Conservation (phyloP, 345 rosid species). For the Ailanthus altissimus region DNA sequence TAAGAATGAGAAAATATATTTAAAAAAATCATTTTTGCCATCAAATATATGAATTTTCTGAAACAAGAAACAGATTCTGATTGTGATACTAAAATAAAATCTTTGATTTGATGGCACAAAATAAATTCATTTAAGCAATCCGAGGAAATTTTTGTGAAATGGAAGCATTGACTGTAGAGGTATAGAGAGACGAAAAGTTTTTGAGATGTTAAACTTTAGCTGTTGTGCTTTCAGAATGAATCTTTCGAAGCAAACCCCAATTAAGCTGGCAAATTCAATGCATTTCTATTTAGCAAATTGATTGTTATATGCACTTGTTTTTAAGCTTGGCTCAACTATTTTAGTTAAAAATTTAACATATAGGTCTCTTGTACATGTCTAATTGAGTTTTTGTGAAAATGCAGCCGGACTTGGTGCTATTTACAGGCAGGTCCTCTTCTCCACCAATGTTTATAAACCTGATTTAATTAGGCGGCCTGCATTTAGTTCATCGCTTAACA, state of each 20-base stretch:
- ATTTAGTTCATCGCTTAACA: neutral
- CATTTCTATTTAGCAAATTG: neutral
- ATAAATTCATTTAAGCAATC: neutral
- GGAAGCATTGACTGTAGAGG: too few relatives aligned
- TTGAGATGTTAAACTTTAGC: too few relatives aligned
- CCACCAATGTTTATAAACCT: conserved; percentile 22
- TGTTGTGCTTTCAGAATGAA: too few relatives aligned
- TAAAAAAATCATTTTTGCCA: neutral
- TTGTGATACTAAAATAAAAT: neutral
- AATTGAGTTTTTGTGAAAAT: conserved; percentile 27
- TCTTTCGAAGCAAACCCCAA: neutral
- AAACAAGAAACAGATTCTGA: neutral
- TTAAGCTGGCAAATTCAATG: neutral
- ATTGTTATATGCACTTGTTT: neutral
- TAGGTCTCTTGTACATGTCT: conserved; percentile 3
- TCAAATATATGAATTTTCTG: neutral
- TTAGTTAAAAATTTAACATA: neutral
- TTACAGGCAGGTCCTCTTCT: conserved; percentile 64
- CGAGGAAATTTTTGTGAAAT: too few relatives aligned
- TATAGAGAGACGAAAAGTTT: too few relatives aligned
- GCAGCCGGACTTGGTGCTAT: conserved; percentile 95
- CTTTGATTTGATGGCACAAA: neutral
- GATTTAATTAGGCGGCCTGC: conserved; percentile 20
- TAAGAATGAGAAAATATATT: neutral
- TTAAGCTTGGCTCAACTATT: neutral